phyloP scores from a whole-genome alignment of 2,329 filamentous ascomycete genomes.

The Pezizomycotina sp. region DNA sequence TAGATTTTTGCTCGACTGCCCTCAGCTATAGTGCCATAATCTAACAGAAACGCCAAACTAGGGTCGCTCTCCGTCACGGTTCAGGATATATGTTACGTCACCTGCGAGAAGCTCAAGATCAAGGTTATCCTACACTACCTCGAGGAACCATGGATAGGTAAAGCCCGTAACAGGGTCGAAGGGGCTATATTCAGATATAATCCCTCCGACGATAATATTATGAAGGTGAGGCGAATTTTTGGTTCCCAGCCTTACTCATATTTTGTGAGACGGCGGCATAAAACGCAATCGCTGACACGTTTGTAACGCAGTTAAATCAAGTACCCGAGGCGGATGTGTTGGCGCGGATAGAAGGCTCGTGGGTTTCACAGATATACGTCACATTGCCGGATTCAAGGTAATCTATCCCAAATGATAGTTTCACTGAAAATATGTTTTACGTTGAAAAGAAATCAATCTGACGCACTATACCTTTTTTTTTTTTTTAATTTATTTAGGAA shows the following conservation, averaged over 20 bases:
- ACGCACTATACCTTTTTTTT: conserved; percentile 11
- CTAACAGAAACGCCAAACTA: conserved; percentile 22
- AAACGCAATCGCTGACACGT: no score
- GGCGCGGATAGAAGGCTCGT: conserved; percentile 65
- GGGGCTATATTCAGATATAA: conserved; percentile 85
- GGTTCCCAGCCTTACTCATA: no score
- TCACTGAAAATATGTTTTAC: no score
- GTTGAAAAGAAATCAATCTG: conserved; percentile 31
- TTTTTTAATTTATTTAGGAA: conserved; percentile 14
- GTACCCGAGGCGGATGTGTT: conserved; percentile 73
- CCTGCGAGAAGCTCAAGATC: conserved; percentile 73
- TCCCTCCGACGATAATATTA: conserved; percentile 67
- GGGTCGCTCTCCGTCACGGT: conserved; percentile 76
- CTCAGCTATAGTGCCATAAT: no score
- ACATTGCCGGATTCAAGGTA: conserved; percentile 33
- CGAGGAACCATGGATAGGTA: conserved; percentile 87
- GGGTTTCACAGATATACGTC: conserved; percentile 57
- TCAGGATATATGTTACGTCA: conserved; percentile 73
- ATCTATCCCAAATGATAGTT: not conserved
- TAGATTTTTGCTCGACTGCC: no score
- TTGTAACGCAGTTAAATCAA: conserved; percentile 63
- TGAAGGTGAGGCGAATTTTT: no score
- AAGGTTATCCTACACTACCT: conserved; percentile 87
- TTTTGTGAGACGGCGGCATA: no score
- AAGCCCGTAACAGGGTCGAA: conserved; percentile 77